Evolutionary conservation across 768 basidiomycete genomes (phyloP), one percentile per base, ranked within the genome.

Genomic region (Imleria badia): DNA sequence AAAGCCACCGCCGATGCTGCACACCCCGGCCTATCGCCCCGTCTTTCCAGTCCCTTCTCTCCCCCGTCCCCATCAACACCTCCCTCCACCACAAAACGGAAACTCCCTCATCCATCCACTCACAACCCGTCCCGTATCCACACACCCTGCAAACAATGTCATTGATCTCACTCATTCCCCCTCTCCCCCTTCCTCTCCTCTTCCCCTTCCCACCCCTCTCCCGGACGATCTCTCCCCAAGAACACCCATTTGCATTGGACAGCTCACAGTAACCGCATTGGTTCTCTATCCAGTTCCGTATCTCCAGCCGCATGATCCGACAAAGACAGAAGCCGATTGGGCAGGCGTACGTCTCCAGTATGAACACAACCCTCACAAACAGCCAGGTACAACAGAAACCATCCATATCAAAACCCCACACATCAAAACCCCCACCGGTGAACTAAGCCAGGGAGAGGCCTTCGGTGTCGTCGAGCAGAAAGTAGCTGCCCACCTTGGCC

Each of bases 391-490:
- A 45, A 75, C 79, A 51, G 90, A 93, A 64, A 91, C 88, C 6
- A 87, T 95, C 36, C 84, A 91, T 59, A 88, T 94, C 60, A 83
- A 80, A 65, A 77, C 85, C 0, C 90, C 90, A 3, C 78, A 76
- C 46, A 67, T 68, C 22, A 80, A 79, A 60, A 67, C 73, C 26
- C 70, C 75, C 2, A 74, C 76, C 35, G 87, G 87, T 17, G 86
- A 89, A 55, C 66, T 73, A 23, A 65, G 76, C 3, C 66, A 76
- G 7, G 85, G 85, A 3, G 89, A 94, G 47, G 76, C 75, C 14
- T 95, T 95, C 60, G 93, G 81, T 6, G 86, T 95, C 19, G 82
- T 94, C 30, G 93, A 94, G 66, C 91, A 92, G 69, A 91, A 87
- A 64, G 87, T 90, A 30, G 90, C 91, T 6, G 83, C 82, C 34